phyloP scores from a whole-genome alignment of 2,329 filamentous ascomycete genomes.

The Tolypocladium sp. region DNA sequence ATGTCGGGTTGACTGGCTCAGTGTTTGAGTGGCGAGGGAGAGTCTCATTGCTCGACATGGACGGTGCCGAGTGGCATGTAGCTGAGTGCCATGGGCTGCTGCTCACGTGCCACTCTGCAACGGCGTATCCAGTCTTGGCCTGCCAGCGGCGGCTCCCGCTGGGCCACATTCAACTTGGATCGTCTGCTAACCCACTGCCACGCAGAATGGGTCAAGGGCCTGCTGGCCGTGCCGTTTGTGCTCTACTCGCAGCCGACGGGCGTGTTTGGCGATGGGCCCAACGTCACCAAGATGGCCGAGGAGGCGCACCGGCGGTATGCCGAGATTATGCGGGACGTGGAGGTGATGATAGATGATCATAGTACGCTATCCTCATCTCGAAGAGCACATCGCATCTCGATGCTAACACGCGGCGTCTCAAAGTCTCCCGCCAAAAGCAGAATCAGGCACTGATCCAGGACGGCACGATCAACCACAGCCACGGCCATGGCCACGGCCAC shows the following conservation, averaged over 20 bases:
- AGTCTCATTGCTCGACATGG: not conserved
- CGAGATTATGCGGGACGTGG: conserved; percentile 91
- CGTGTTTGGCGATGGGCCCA: conserved; percentile 62
- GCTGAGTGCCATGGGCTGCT: not conserved
- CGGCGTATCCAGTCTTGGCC: too few relatives aligned
- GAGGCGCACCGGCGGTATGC: conserved; percentile 83
- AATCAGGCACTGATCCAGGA: conserved; percentile 1
- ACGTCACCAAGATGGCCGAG: conserved; percentile 62
- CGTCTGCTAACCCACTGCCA: not conserved
- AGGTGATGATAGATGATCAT: conserved; percentile 84
- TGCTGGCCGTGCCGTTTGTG: conserved; percentile 92
- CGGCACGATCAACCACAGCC: not conserved
- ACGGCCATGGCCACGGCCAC: not conserved
- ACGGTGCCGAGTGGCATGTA: not conserved
- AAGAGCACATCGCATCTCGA: not conserved
- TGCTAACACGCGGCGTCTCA: not conserved
- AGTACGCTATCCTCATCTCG: conserved; percentile 38
- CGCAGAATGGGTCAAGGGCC: conserved; percentile 88
- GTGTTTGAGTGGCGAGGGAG: not conserved
- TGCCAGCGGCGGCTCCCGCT: not conserved
- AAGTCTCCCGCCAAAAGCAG: conserved; percentile 60
- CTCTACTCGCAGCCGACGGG: conserved; percentile 91
- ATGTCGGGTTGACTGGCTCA: conserved; percentile 10
- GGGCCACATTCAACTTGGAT: not conserved
- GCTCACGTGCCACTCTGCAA: not conserved